Percentiles rank a stretch among this genome's conserved stretches.
Evolutionary conservation across 257 asterid species (phyloP).

Genomic region (Thymus mandschuricus): DNA sequence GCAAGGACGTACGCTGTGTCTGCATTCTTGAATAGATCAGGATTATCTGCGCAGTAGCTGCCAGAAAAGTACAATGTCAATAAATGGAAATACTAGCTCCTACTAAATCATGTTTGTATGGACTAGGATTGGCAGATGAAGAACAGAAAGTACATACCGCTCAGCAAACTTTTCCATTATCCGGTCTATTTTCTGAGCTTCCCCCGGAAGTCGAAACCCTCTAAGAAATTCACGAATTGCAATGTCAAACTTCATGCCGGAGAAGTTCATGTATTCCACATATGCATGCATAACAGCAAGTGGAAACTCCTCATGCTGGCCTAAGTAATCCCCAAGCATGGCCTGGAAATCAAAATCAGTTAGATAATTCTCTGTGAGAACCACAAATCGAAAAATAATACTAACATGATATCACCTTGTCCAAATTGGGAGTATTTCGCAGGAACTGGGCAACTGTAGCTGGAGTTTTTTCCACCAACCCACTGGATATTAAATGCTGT

Average conservation of each 20-base stretch:
- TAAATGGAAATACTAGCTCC: slow-evolving; percentile 32
- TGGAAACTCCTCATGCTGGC: slow-evolving; percentile 98
- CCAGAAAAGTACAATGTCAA: slow-evolving; percentile 34
- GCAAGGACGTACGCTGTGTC: slow-evolving; percentile 99
- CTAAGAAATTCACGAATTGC: slow-evolving; percentile 96
- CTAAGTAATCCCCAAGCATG: slow-evolving; percentile 93
- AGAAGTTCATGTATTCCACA: slow-evolving; percentile 90
- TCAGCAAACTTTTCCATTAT: slow-evolving; percentile 99
- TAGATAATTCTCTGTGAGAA: slow-evolving; percentile 32
- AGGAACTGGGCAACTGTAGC: slow-evolving; percentile 90
- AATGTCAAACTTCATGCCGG: slow-evolving; percentile 84
- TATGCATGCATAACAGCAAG: slow-evolving; percentile 98
- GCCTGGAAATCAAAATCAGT: slow-evolving; percentile 54
- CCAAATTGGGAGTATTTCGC: slow-evolving; percentile 77
- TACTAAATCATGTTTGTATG: slow-evolving; percentile 6
- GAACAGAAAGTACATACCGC: slow-evolving; percentile 63
- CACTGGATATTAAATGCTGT: slow-evolving; percentile 72
- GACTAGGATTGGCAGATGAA: slow-evolving; percentile 23
- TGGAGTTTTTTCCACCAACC: slow-evolving; percentile 80
- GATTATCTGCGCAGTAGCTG: slow-evolving; percentile 97
- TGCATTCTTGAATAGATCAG: slow-evolving; percentile 94
- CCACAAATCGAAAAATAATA: slow-evolving; percentile 28
- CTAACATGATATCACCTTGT: slow-evolving; percentile 65
- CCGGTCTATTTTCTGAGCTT: slow-evolving; percentile 99
- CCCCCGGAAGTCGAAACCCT: slow-evolving; percentile 98